Conservation (phyloP, 208 protist genomes). For the Strigomonas oncopelti region DNA sequence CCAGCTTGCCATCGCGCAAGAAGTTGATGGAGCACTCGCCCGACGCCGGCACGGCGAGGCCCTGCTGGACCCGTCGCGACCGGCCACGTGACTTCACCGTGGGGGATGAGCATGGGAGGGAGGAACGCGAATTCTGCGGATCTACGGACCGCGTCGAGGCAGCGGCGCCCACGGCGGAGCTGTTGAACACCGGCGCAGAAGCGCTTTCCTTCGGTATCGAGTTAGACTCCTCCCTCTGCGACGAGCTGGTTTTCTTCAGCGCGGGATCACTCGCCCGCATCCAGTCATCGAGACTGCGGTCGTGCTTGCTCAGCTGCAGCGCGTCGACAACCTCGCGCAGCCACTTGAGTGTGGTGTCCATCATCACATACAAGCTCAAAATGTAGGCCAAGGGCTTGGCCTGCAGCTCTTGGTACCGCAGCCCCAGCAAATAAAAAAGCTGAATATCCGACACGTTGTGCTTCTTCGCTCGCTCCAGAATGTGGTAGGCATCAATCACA, state of each 20-base stretch:
- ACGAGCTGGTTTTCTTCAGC: too few relatives aligned
- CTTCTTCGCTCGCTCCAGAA: conserved; percentile 41
- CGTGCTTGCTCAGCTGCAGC: conserved; percentile 18
- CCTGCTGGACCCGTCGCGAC: background rate
- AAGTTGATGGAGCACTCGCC: conserved; percentile 40
- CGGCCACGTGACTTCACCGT: background rate
- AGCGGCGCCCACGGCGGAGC: background rate
- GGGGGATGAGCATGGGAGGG: background rate
- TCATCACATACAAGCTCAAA: conserved; percentile 40
- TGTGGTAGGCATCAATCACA: conserved; percentile 43
- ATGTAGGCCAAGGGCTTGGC: conserved; percentile 20
- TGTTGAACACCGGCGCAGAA: too few relatives aligned
- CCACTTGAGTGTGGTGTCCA: conserved; percentile 46
- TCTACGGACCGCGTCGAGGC: background rate
- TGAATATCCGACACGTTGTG: conserved; percentile 37
- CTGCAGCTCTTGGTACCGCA: conserved; percentile 38
- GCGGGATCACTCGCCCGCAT: too few relatives aligned
- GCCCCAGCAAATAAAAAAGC: conserved; percentile 35
- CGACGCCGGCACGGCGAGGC: background rate
- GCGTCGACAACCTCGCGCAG: conserved; percentile 24
- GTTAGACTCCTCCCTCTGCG: too few relatives aligned
- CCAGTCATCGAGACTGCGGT: background rate
- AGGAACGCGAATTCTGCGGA: background rate
- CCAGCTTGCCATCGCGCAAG: conserved; percentile 37
- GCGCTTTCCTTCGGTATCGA: too few relatives aligned